Percentiles rank a stretch among this genome's conserved stretches.
Conservation (phyloP, 176 grass and related monocot genomes). For the Tillandsia fasciculata region DNA sequence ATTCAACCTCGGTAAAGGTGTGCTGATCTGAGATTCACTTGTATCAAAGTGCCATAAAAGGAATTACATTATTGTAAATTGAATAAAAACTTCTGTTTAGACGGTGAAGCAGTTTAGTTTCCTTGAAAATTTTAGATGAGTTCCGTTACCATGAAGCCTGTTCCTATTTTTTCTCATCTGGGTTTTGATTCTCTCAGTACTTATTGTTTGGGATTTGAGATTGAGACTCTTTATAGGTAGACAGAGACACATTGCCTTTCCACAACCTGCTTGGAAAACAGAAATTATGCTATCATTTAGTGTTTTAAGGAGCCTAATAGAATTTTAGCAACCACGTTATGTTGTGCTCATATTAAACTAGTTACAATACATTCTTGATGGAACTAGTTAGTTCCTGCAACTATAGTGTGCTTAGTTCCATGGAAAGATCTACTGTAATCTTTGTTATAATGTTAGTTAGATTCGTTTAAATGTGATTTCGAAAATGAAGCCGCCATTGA, state of each 20-base stretch:
- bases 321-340: neutral
- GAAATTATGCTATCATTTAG: neutral
- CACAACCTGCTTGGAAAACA: neutral
- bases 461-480: no score
- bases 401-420: neutral
- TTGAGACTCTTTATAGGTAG: no score
- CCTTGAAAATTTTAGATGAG: no score
- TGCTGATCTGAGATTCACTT: conserved; percentile 10
- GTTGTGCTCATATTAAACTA: neutral
- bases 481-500: no score
- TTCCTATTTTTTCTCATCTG: no score
- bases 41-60: neutral
- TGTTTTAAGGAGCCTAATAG: neutral
- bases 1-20: conserved; percentile 75
- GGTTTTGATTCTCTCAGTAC: no score
- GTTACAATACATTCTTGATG: neutral
- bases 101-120: no score
- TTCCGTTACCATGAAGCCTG: no score
- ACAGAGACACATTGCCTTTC: neutral
- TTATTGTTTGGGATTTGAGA: no score
- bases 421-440: neutral
- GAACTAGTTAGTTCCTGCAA: neutral
- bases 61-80: neutral
- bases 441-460: neutral
- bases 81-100: neutral